Base-by-base conservation (phyloP, 202 grass and related monocot species). In the Panicum virgatum region DNA sequence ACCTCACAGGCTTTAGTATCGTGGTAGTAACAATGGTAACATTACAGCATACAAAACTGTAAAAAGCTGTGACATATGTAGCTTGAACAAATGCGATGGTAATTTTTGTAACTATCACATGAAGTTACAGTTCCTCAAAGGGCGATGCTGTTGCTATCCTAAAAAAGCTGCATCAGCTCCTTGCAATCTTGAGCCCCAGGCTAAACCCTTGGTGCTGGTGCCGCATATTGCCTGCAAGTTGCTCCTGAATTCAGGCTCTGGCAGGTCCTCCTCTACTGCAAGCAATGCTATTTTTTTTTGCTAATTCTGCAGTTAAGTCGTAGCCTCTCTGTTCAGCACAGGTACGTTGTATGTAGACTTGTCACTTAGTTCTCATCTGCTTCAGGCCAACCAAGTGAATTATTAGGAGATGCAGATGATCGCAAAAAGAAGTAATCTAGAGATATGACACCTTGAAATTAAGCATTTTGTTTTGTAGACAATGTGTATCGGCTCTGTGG, bases 91-190 rank as follows among this genome's bases (percentile, higher is more conserved):
- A 79, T 83, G 72, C 73, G 79, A 45, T 53, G 71, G 20, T 62
- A 57, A 76, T 37, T 27, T 45, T 44, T 27, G 20, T 78, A 62
- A 43, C 73, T 83, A 51, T 60, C 51, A 53, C 78, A 75, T 78
- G 32, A 69, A 75, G 69, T 80, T 86, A 83, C 80, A 86, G 75
- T 69, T 74, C 45, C 74, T 86, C 61, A 45, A 86, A 64, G 75
- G 80, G 80, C 54, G 80, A 90, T 80, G 84, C 54, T 22, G 37
- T 86, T 75, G 80, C 88, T 80, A 86, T 86, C 68, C 66, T 47
- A 57, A 84, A 83, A 89, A 83, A 80, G 61, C 75, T 18, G 80
- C 88, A 90, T 67, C 88, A 80, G 80, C 75, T 16, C 62, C 80
- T 53, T 75, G 62, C 63, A 38, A 86, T 74, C 82, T 53, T 42